A percentile compares a stretch with the other conserved stretches of the same genome.
phyloP scores from a whole-genome alignment of 306 rosid species.

The Macrotyloma uniflorum region DNA sequence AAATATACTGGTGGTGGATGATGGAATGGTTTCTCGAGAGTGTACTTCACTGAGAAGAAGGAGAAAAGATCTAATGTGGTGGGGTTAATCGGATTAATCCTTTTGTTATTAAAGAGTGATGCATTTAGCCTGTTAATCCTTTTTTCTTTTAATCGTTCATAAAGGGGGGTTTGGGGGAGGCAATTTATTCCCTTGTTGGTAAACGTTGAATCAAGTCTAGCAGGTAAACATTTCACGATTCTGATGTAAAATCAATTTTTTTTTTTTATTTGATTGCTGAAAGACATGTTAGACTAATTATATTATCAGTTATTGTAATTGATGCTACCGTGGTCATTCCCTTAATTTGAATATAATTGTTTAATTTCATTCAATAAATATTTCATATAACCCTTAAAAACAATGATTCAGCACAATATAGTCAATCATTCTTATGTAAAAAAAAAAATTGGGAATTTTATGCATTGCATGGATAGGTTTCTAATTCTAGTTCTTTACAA shows the following conservation, averaged over 20 bases:
- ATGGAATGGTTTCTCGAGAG: neutral
- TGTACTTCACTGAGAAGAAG: neutral
- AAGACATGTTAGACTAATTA: conserved; percentile 3
- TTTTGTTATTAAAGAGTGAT: neutral
- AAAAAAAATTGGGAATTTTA: neutral
- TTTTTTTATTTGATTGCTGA: neutral
- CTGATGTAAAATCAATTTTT: neutral
- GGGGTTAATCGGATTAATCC: neutral
- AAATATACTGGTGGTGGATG: neutral
- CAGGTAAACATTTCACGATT: neutral
- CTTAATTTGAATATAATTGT: neutral
- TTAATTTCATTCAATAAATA: conserved; percentile 11
- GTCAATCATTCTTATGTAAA: neutral
- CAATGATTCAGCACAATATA: neutral
- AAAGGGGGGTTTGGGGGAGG: neutral
- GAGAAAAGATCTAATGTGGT: neutral
- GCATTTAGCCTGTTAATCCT: neutral
- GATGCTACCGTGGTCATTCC: conserved; percentile 16
- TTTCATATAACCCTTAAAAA: neutral
- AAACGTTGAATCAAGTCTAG: neutral
- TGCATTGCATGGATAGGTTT: neutral
- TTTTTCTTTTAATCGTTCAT: neutral
- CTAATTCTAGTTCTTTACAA: conserved; percentile 19
- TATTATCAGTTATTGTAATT: neutral
- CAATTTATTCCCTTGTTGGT: conserved; percentile 22